Evolutionary conservation across 306 rosid species (phyloP), one percentile per base, ranked within the genome.

Genomic region (Amphicarpaea edgeworthii): DNA sequence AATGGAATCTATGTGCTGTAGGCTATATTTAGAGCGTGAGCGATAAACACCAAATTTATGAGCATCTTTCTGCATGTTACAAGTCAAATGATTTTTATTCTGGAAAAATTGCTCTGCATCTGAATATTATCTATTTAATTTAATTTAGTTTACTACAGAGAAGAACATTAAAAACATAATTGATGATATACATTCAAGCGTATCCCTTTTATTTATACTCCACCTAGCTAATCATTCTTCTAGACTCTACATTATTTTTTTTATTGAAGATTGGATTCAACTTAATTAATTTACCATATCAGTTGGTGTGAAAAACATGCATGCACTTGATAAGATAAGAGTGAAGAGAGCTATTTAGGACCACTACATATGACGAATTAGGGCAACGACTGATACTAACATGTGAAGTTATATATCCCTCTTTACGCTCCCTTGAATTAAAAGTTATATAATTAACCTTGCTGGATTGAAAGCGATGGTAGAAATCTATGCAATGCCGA

Each of bases 401-500:
- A n/a, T n/a, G 49, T 12, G 16, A 0, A 40, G 45, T 40, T 40
- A n/a, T n/a, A n/a, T n/a, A 40, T 40, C 6, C 45, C 45, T 40
- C 12, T 34, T 34, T 34, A 34, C 40, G 8, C 7, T 34, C 40
- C 40, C 40, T 60, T 67, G 70, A 62, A 61, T 49, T 47, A 12
- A 34, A 51, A 51, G 32, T 47, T n/a, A n/a, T n/a, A n/a, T n/a
- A n/a, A n/a, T n/a, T 16, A 51, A 23, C 16, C 63, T 30, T 20
- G 71, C 71, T 59, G 82, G 77, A 45, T 53, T 46, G 77, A 78
- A 69, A 78, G 71, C 17, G 77, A 79, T 21, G 61, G 26, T 45
- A 28, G 43, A 73, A 73, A 17, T 17, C 53, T 38, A 30, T 30
- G 37, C 37, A 41, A 10, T 59, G 43, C 47, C 10, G 0, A 4